These are phyloP conservation scores for Coemansia sp. DNA, from an alignment of 192 early-diverging fungal species.

Conservation along the genomic window DNA sequence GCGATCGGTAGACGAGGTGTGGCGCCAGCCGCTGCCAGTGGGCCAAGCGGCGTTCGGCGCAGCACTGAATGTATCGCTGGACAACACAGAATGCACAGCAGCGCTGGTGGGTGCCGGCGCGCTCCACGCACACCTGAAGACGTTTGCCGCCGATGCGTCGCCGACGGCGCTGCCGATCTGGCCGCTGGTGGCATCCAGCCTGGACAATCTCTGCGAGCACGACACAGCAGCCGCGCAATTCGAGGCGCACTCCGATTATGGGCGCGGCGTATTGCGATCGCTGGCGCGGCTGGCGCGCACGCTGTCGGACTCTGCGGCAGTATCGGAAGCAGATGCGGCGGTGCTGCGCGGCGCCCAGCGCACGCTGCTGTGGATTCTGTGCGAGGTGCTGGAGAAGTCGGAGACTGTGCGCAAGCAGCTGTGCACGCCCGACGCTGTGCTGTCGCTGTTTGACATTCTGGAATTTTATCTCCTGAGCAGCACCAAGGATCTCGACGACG, in stretches of 20 bases:
- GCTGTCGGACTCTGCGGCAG: neutral
- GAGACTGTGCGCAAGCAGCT: constrained; percentile 27
- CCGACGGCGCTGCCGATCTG: constrained; percentile 9
- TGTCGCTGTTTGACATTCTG: constrained; percentile 31
- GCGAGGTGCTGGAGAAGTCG: constrained; percentile 44
- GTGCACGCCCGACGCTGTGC: constrained; percentile 25
- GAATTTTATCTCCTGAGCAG: constrained; percentile 17
- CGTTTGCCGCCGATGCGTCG: constrained; percentile 13
- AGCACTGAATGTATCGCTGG: constrained; percentile 36
- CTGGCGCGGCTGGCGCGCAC: constrained; percentile 11
- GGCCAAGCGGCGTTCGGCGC: constrained; percentile 46
- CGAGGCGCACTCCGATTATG: constrained; percentile 14
- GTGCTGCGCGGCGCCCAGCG: constrained; percentile 27
- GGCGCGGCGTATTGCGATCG: constrained; percentile 14
- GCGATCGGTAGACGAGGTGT: constrained; percentile 11
- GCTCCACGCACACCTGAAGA: constrained; percentile 18
- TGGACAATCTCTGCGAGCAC: constrained; percentile 47
- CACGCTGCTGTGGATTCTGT: constrained; percentile 43
- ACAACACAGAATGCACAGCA: constrained; percentile 14
- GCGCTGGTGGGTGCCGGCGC: constrained; percentile 25
- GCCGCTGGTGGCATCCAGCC: constrained; percentile 22
- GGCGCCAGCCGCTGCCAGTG: constrained; percentile 34
- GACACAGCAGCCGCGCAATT: constrained; percentile 15
- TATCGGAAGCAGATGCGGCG: neutral
- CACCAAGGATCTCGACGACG: neutral